Conservation (phyloP, 352 stramenopile species). For the Globisporangium iwayamae region DNA sequence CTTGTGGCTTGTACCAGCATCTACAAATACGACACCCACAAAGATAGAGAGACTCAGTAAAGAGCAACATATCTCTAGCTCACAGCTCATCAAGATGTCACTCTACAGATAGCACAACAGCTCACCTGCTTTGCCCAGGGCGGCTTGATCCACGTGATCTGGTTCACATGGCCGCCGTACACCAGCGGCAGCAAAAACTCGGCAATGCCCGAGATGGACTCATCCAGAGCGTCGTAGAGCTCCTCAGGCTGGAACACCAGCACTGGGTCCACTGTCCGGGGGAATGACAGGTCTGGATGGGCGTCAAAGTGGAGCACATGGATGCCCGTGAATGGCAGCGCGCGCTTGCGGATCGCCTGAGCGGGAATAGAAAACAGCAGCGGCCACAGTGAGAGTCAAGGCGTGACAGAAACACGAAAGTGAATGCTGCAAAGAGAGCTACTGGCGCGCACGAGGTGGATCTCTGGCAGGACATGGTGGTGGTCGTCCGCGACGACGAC, state of each 20-base stretch:
- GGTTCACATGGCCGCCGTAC: slow-evolving; percentile 71
- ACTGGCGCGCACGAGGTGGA: slow-evolving; percentile 42
- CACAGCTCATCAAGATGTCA: neutral
- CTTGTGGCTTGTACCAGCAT: slow-evolving; percentile 5
- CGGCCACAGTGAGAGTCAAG: neutral
- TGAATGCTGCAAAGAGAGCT: neutral
- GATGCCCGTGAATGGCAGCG: slow-evolving; percentile 58
- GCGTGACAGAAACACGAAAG: neutral
- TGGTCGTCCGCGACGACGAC: slow-evolving; percentile 78
- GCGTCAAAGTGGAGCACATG: slow-evolving; percentile 84
- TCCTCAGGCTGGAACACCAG: slow-evolving; percentile 60
- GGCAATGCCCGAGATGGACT: slow-evolving; percentile 65
- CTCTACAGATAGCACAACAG: neutral
- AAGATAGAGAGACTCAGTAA: too few species aligned
- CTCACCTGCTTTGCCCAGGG: slow-evolving; percentile 68
- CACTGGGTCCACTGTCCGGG: slow-evolving; percentile 26
- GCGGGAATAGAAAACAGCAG: neutral
- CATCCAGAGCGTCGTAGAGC: slow-evolving; percentile 75
- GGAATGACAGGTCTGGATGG: slow-evolving; percentile 85
- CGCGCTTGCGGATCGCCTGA: slow-evolving; percentile 67
- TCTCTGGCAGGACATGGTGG: slow-evolving; percentile 68
- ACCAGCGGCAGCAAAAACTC: slow-evolving; percentile 83
- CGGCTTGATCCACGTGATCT: slow-evolving; percentile 82
- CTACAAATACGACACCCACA: neutral
- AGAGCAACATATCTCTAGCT: neutral